These are phyloP conservation scores for Ophiostoma sp. DNA, from an alignment of 2,329 filamentous ascomycete species.

Conservation along the genomic window DNA sequence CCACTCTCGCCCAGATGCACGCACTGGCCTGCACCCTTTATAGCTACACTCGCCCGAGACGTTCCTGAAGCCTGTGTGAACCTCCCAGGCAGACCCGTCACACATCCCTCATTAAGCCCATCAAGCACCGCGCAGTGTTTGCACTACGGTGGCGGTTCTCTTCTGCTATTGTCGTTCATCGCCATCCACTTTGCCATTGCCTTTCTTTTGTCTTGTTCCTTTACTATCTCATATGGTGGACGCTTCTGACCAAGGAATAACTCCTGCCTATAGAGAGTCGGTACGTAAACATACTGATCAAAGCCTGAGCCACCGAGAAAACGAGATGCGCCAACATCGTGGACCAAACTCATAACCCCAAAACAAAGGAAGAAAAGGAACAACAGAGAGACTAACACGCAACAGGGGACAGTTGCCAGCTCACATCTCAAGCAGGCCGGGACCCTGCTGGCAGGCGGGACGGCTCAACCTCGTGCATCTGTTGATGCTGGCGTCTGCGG, in stretches of 20 bases:
- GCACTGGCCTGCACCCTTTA: neutral
- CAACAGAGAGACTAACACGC: too few species aligned
- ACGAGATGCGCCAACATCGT: neutral
- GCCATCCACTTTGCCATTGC: too few species aligned
- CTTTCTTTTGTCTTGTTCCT: too few species aligned
- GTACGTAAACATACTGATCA: too few species aligned
- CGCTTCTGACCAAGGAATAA: too few species aligned
- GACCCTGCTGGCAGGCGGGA: neutral
- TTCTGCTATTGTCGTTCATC: too few species aligned
- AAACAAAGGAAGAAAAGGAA: neutral
- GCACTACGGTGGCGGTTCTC: neutral
- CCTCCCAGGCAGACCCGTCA: neutral
- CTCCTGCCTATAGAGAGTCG: too few species aligned
- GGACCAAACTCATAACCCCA: neutral
- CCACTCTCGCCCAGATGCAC: neutral
- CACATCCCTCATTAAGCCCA: neutral
- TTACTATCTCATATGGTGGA: too few species aligned
- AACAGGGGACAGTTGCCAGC: too few species aligned
- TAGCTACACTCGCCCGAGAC: neutral
- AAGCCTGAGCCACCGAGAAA: too few species aligned
- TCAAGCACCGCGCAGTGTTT: neutral
- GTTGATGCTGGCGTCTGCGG: conserved; percentile 1
- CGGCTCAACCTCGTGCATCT: neutral
- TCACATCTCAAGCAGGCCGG: neutral
- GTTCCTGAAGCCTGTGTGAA: neutral